A percentile compares a stretch with the other conserved stretches of the same genome.
Evolutionary conservation across 495 filamentous ascomycete species (phyloP).

Genomic region (Stereocaulon alpinum): DNA sequence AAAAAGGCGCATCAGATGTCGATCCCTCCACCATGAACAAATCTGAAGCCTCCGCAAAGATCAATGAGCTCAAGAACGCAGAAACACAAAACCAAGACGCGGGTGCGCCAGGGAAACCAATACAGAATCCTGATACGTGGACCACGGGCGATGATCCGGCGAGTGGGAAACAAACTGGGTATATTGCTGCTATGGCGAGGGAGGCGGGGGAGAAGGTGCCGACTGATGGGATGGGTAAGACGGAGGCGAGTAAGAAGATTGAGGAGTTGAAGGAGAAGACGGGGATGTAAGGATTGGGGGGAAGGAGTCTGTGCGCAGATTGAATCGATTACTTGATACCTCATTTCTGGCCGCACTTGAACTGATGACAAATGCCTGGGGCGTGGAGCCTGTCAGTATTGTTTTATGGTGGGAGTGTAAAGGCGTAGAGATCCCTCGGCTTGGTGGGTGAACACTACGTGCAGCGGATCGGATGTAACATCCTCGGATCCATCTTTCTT

Average conservation of each 20-base stretch:
- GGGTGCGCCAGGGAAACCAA: constrained; percentile 2
- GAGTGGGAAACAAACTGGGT: constrained; percentile 23
- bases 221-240: constrained; percentile 25
- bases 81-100: constrained; percentile 3
- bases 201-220: constrained; percentile 20
- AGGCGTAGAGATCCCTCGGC: too few species aligned
- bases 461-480: too few species aligned
- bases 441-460: too few species aligned
- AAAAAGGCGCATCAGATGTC: constrained; percentile 12
- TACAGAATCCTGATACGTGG: constrained; percentile 20
- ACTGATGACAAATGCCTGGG: too few species aligned
- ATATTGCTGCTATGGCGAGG: constrained; percentile 22
- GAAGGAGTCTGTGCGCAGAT: too few species aligned
- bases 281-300: constrained; percentile 14
- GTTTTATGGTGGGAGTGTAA: too few species aligned
- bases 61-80: constrained; percentile 22
- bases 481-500: too few species aligned
- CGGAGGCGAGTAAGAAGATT: constrained; percentile 22
- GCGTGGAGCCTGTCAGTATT: too few species aligned
- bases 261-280: constrained; percentile 25
- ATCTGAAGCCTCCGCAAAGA: constrained; percentile 20
- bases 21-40: constrained; percentile 19
- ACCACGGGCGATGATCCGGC: constrained; percentile 20
- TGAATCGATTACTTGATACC: too few species aligned
- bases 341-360: too few species aligned